Percentiles rank a stretch among this genome's conserved stretches.
These are phyloP conservation scores for Phytophthora colocasiae DNA, from an alignment of 352 stramenopile genomes.

Conservation along the genomic window DNA sequence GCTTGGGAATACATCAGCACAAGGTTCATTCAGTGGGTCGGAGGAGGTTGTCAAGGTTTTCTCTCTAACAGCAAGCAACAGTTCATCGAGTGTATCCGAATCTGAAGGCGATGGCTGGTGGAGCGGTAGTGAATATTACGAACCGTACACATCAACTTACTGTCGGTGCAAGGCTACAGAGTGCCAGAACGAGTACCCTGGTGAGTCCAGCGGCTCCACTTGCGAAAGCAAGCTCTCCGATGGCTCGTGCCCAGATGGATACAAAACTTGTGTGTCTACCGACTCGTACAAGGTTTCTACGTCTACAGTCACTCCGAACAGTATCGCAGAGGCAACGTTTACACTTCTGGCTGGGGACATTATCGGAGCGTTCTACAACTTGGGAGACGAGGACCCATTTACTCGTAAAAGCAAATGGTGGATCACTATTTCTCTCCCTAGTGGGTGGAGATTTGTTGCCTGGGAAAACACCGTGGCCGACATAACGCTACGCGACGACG, in stretches of 20 bases:
- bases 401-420: constrained; percentile 65
- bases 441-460: constrained; percentile 72
- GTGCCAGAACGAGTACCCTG: constrained; percentile 76
- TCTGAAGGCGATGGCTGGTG: constrained; percentile 19
- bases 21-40: constrained; percentile 9
- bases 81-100: constrained; percentile 30
- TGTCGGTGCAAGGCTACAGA: constrained; percentile 73
- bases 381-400: constrained; percentile 63
- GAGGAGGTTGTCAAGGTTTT: constrained; percentile 35
- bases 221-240: constrained; percentile 56
- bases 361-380: constrained; percentile 73
- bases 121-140: constrained; percentile 21
- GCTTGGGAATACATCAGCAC: constrained; percentile 14
- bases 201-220: constrained; percentile 43
- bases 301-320: constrained; percentile 63
- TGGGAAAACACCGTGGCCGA: constrained; percentile 65
- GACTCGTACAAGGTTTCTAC: constrained; percentile 78
- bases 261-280: constrained; percentile 74
- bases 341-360: constrained; percentile 80
- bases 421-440: constrained; percentile 71
- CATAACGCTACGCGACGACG: constrained; percentile 50
- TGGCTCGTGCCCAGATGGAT: constrained; percentile 64
- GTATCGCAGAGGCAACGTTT: constrained; percentile 69
- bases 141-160: constrained; percentile 67
- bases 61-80: constrained; percentile 35